phyloP scores from a whole-genome alignment of 2,329 filamentous ascomycete genomes.

The Colletotrichum horii region DNA sequence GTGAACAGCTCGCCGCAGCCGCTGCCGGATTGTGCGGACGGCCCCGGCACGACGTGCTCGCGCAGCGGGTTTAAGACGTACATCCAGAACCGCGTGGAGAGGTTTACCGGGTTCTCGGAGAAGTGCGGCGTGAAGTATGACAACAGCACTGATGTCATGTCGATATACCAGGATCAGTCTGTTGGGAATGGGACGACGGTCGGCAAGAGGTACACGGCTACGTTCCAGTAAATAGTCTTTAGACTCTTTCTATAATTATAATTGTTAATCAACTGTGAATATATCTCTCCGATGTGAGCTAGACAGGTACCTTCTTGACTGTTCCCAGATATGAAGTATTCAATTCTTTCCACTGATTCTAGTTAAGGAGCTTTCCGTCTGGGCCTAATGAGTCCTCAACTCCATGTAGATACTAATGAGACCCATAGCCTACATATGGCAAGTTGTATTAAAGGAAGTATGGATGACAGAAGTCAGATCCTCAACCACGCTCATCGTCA shows the following conservation, averaged over 20 bases:
- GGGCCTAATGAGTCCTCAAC: no score
- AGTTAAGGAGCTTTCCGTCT: no score
- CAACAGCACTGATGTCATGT: slow-evolving; percentile 39
- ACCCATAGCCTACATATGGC: no score
- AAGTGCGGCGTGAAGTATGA: slow-evolving; percentile 40
- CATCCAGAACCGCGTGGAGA: slow-evolving; percentile 38
- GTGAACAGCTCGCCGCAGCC: slow-evolving; percentile 49
- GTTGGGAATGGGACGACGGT: slow-evolving; percentile 31
- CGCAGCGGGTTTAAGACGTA: slow-evolving; percentile 41
- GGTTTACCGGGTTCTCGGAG: slow-evolving; percentile 45
- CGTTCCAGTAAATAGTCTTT: background rate
- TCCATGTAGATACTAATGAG: no score
- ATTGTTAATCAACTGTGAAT: background rate
- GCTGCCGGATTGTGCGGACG: slow-evolving; percentile 45
- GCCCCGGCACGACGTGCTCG: slow-evolving; percentile 49
- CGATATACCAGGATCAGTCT: slow-evolving; percentile 33
- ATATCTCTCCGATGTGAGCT: background rate
- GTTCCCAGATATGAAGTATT: background rate
- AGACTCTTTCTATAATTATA: background rate
- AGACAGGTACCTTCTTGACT: background rate
- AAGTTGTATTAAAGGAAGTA: no score
- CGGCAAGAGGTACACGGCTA: slow-evolving; percentile 25
- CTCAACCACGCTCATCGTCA: background rate
- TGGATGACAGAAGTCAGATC: no score
- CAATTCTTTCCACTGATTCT: no score